These are phyloP conservation scores for Annulohypoxylon maeteangense DNA, from an alignment of 495 filamentous ascomycete species.

Conservation along the genomic window DNA sequence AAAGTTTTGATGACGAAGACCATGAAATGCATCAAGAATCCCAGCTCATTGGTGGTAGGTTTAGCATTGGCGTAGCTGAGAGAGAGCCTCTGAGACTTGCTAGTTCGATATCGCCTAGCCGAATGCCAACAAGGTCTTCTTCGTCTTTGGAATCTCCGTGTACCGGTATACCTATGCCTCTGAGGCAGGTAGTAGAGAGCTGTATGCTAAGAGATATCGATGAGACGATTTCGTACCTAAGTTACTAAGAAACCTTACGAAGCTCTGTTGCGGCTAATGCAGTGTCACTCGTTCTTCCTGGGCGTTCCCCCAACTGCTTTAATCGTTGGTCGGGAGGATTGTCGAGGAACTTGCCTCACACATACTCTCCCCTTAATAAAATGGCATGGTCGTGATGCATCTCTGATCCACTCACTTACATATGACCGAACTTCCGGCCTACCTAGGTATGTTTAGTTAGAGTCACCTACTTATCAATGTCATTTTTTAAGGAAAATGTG, in stretches of 20 bases:
- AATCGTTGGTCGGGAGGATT: constrained; percentile 21
- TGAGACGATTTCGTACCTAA: constrained; percentile 11
- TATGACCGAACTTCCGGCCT: constrained; percentile 11
- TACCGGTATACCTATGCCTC: background rate
- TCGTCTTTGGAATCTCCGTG: background rate
- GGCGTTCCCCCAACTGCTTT: constrained; percentile 4
- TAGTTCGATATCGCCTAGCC: constrained; percentile 7
- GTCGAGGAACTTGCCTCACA: constrained; percentile 30
- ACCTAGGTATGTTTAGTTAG: constrained; percentile 14
- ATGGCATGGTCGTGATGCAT: constrained; percentile 28
- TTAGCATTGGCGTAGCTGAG: background rate
- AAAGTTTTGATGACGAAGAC: constrained; percentile 31
- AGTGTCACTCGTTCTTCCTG: constrained; percentile 18
- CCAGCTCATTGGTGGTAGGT: constrained; percentile 2
- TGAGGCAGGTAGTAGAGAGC: constrained; percentile 2
- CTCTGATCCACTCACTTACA: constrained; percentile 29
- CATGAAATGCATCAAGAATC: background rate
- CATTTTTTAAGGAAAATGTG: constrained; percentile 7
- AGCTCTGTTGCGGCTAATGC: constrained; percentile 39
- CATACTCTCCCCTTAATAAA: constrained; percentile 32
- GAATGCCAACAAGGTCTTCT: constrained; percentile 30
- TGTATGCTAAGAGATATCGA: background rate
- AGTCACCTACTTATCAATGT: background rate
- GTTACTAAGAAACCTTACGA: constrained; percentile 27
- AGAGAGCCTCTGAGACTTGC: constrained; percentile 11